These are phyloP conservation scores for Pleurotus ostreatus DNA, from an alignment of 768 basidiomycete genomes.

Conservation along the genomic window DNA sequence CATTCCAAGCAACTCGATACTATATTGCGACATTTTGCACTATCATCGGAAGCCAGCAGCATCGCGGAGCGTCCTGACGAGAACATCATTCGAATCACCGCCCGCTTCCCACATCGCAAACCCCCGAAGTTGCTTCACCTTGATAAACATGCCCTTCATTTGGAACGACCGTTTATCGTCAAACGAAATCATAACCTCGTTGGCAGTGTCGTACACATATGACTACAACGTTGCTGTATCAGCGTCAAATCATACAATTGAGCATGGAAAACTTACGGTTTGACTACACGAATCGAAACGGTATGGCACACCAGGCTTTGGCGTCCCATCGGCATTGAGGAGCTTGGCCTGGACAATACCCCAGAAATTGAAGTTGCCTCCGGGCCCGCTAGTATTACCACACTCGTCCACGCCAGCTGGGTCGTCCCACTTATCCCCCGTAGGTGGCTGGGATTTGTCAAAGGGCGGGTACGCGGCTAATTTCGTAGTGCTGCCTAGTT, in stretches of 20 bases:
- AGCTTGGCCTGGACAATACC: conserved; percentile 53
- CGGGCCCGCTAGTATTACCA: conserved; percentile 29
- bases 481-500: conserved; percentile 16
- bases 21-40: too few species aligned
- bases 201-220: conserved; percentile 55
- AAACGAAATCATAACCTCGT: conserved; percentile 59
- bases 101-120: conserved; percentile 67
- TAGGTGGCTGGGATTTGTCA: conserved; percentile 36
- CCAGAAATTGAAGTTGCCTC: conserved; percentile 59
- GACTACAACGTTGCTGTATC: conserved; percentile 35
- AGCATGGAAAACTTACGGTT: conserved; percentile 51
- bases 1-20: too few species aligned
- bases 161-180: conserved; percentile 62
- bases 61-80: conserved; percentile 49
- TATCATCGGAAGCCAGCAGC: conserved; percentile 23
- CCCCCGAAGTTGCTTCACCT: conserved; percentile 46
- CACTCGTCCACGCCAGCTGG: conserved; percentile 43
- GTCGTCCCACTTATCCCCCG: conserved; percentile 49
- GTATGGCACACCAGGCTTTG: conserved; percentile 50
- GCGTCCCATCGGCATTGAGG: conserved; percentile 40
- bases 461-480: conserved; percentile 49
- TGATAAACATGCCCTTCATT: conserved; percentile 61
- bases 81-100: conserved; percentile 56
- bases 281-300: conserved; percentile 64
- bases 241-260: neutral